Evolutionary conservation across 1,139 yeast species (phyloP).

Genomic region (Eremothecium coryli): DNA sequence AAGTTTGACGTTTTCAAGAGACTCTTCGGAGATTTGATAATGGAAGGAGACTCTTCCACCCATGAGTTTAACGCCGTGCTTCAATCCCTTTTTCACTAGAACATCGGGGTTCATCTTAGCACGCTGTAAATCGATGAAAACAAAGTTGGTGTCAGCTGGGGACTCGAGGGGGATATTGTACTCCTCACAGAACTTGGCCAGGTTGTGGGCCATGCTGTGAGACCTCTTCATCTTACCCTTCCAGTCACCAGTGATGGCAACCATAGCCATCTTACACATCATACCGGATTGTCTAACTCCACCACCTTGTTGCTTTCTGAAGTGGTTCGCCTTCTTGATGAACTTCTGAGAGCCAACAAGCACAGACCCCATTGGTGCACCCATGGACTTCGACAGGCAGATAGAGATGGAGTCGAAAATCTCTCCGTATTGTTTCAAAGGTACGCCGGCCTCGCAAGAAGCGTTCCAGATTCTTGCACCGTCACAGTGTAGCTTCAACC

Average conservation of each 20-base stretch:
- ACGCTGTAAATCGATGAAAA: constrained; percentile 58
- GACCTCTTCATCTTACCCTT: constrained; percentile 45
- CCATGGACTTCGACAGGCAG: constrained; percentile 83
- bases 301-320: constrained; percentile 91
- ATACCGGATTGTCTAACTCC: constrained; percentile 88
- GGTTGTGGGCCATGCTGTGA: constrained; percentile 58
- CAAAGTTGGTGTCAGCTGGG: constrained; percentile 83
- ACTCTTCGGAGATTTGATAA: constrained; percentile 60
- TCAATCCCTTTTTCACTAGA: constrained; percentile 47
- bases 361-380: constrained; percentile 91
- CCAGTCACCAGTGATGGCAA: constrained; percentile 71
- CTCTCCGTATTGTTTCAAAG: constrained; percentile 63
- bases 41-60: constrained; percentile 81
- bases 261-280: constrained; percentile 70
- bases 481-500: constrained; percentile 69
- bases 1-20: constrained; percentile 55
- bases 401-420: constrained; percentile 82
- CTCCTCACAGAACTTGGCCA: constrained; percentile 52
- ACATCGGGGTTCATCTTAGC: constrained; percentile 52
- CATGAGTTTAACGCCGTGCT: constrained; percentile 56
- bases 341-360: constrained; percentile 59
- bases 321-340: constrained; percentile 70
- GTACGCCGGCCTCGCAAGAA: constrained; percentile 59
- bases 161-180: constrained; percentile 50
- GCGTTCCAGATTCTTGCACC: constrained; percentile 98